Evolutionary conservation across 148 eudicot genomes (phyloP), one percentile per base, ranked within the genome.

Genomic region (Spergularia bocconei): DNA sequence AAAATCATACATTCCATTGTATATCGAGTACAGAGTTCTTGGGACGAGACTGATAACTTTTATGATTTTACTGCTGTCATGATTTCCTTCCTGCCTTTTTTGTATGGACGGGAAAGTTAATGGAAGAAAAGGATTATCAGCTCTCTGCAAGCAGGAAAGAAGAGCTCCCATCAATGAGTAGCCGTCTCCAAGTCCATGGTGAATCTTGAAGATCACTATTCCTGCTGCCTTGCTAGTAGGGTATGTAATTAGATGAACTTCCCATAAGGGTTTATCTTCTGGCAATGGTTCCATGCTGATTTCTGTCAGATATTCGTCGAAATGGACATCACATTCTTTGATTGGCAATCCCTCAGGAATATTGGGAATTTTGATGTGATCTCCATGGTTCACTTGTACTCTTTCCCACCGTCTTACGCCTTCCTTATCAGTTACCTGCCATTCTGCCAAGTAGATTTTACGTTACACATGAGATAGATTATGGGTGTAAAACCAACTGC

Each of bases 131-230:
- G 93, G 91, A 54, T 91, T 33, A 20, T 93, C 96, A 5, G 91
- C 85, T 72, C 93, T 73, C 67, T 87, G 82, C 13, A 89, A 50
- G 74, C 91, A 89, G 11, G 98, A 89, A 21, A 93, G 91, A 25
- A 93, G 96, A 7, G 92, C 91, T 1, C 98, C 93, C 98, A 93
- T 93, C 0, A 93, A 67, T 2, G 98, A 91, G 77, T 79, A 93
- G 11, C 98, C 98, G 20, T 93, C 93, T 1, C 96, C 98, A 5
- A 91, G 80, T 5, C 92, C 82, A 68, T 93, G 98, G 77, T 93
- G 98, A 41, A 93, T 86, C 85, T 90, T 93, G 79, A 93, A 89
- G 7, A 91, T 73, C 4, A 83, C 8, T 17, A 54, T 69, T 5
- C 89, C 93, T 2, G 91, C 84, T 13, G 92, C 91, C 19, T 81